A percentile compares a stretch with the other conserved stretches of the same genome.
phyloP scores from a whole-genome alignment of 1,139 yeast species.

The Scheffersomyces titani region DNA sequence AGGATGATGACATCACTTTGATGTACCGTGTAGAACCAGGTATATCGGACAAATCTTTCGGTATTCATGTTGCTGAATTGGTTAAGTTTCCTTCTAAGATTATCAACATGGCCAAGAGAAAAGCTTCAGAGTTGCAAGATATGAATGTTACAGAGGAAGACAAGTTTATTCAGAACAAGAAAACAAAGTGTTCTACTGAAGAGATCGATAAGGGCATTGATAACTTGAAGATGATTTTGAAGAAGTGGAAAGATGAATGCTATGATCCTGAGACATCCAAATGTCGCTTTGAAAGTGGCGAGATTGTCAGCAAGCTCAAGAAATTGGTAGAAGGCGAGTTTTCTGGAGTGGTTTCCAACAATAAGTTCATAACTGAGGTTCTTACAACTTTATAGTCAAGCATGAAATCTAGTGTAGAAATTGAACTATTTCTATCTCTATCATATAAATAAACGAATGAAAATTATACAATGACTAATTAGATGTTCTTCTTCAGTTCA shows the following conservation, averaged over 20 bases:
- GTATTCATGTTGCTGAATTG: slow-evolving; percentile 95
- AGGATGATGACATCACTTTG: slow-evolving; percentile 74
- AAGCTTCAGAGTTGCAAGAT: slow-evolving; percentile 84
- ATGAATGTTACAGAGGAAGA: slow-evolving; percentile 46
- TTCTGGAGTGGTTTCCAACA: slow-evolving; percentile 24
- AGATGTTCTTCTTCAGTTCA: slow-evolving; percentile 6
- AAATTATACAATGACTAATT: neutral
- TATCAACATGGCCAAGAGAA: slow-evolving; percentile 90
- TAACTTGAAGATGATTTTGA: slow-evolving; percentile 54
- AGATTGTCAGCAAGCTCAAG: slow-evolving; percentile 41
- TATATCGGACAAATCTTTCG: slow-evolving; percentile 90
- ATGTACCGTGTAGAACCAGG: slow-evolving; percentile 92
- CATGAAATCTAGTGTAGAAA: slow-evolving; percentile 3
- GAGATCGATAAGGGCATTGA: slow-evolving; percentile 61
- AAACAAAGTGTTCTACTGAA: slow-evolving; percentile 51
- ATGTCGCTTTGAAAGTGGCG: slow-evolving; percentile 28
- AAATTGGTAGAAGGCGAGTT: slow-evolving; percentile 30
- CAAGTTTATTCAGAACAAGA: slow-evolving; percentile 43
- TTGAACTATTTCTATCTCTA: neutral
- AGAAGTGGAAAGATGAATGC: slow-evolving; percentile 60
- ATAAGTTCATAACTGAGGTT: slow-evolving; percentile 45
- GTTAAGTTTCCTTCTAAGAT: slow-evolving; percentile 90
- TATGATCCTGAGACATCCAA: slow-evolving; percentile 37
- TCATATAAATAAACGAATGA: neutral
- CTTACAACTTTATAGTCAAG: slow-evolving; percentile 31